Percentiles rank a stretch among this genome's conserved stretches.
These are phyloP conservation scores for Naumovozyma baii DNA, from an alignment of 805 yeast species.

Conservation along the genomic window DNA sequence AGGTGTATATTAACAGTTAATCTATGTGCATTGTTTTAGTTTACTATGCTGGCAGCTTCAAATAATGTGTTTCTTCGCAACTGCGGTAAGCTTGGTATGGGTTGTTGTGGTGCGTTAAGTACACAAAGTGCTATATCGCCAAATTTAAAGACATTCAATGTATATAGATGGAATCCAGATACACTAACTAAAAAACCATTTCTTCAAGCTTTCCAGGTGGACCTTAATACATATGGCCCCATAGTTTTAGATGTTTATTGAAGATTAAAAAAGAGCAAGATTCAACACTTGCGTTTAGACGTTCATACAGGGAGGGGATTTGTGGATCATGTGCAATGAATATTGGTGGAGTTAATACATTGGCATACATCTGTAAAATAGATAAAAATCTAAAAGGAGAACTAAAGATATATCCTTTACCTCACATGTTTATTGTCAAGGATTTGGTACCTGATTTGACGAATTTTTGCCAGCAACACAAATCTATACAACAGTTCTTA, in stretches of 20 bases:
- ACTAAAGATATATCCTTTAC: constrained; percentile 87
- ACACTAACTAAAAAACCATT: constrained; percentile 86
- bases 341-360: constrained; percentile 93
- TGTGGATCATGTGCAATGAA: constrained; percentile 99
- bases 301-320: constrained; percentile 98
- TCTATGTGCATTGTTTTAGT: too few species aligned
- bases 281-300: constrained; percentile 87
- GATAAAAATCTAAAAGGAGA: constrained; percentile 69
- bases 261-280: constrained; percentile 97
- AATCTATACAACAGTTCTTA: constrained; percentile 92
- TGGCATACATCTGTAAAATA: constrained; percentile 92
- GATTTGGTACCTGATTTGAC: constrained; percentile 97
- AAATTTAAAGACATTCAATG: constrained; percentile 65
- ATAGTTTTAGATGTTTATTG: constrained; percentile 93
- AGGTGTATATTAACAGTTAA: too few species aligned
- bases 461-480: constrained; percentile 95
- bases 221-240: constrained; percentile 90
- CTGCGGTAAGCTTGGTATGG: not conserved
- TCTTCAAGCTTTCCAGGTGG: constrained; percentile 73
- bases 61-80: too few species aligned
- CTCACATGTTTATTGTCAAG: constrained; percentile 95
- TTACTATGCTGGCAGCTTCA: too few species aligned
- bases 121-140: not conserved
- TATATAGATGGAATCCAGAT: constrained; percentile 98
- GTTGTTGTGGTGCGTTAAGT: not conserved